phyloP scores from a whole-genome alignment of 2,329 filamentous ascomycete genomes.

The Dendryphion nanum region DNA sequence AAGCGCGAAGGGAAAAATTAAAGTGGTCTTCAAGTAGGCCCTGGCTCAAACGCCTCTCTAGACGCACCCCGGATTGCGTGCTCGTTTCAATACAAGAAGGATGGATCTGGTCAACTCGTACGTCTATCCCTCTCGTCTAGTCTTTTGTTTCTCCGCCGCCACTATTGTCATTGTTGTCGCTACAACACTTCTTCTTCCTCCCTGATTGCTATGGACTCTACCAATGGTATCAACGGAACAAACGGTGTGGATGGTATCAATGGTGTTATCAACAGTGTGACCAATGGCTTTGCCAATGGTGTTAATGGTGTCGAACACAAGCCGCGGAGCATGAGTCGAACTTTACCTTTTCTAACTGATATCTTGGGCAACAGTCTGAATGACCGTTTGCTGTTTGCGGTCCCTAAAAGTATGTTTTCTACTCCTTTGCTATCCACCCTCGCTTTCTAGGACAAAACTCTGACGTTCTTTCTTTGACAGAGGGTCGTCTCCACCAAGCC shows the following conservation, averaged over 20 bases:
- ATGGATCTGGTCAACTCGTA: conserved; percentile 46
- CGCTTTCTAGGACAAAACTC: conserved; percentile 1
- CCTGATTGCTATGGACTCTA: conserved; percentile 5
- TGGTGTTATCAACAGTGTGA: too few relatives aligned
- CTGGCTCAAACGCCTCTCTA: not conserved
- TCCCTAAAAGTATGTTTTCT: conserved; percentile 96
- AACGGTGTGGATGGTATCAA: conserved; percentile 18
- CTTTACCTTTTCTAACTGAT: conserved; percentile 42
- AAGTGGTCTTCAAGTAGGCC: too few relatives aligned
- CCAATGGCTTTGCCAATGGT: too few relatives aligned
- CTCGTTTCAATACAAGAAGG: conserved; percentile 22
- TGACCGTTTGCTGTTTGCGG: conserved; percentile 89
- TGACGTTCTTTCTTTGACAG: conserved; percentile 47
- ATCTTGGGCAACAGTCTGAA: conserved; percentile 65
- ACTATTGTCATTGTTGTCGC: too few relatives aligned
- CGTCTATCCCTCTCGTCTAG: conserved; percentile 12
- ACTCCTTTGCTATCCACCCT: too few relatives aligned
- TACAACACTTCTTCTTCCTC: conserved; percentile 4
- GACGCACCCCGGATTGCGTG: conserved; percentile 22
- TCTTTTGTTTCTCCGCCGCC: conserved; percentile 4
- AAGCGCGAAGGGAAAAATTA: too few relatives aligned
- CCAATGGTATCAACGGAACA: conserved; percentile 16
- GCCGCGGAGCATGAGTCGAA: conserved; percentile 30
- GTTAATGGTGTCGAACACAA: conserved; percentile 15
- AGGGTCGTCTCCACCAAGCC: conserved; percentile 88